Percentiles rank a stretch among this genome's conserved stretches.
These are phyloP conservation scores for Bruguiera parviflora DNA, from an alignment of 345 rosid genomes.

Conservation along the genomic window DNA sequence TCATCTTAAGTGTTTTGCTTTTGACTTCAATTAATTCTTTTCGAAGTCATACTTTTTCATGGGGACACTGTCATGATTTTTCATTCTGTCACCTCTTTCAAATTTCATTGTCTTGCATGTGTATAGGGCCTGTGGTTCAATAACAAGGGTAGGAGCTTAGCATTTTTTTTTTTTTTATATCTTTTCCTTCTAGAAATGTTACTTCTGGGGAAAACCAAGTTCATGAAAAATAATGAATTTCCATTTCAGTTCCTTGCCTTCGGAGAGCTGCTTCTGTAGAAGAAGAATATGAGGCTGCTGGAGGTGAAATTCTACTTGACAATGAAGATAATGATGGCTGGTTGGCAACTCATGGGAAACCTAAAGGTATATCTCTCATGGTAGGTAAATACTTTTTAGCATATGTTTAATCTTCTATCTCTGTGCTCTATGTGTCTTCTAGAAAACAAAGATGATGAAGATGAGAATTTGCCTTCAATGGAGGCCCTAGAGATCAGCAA, in stretches of 20 bases:
- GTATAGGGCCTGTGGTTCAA: background rate
- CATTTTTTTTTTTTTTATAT: background rate
- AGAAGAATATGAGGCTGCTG: slow-evolving; percentile 91
- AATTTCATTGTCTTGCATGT: background rate
- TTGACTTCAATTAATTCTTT: background rate
- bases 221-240: slow-evolving; percentile 6
- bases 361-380: slow-evolving; percentile 51
- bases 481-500: slow-evolving; percentile 64
- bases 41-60: background rate
- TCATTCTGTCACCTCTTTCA: background rate
- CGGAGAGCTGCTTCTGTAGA: slow-evolving; percentile 88
- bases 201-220: background rate
- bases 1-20: background rate
- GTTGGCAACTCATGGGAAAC: slow-evolving; percentile 98
- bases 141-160: background rate
- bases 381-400: slow-evolving; percentile 1
- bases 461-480: slow-evolving; percentile 88
- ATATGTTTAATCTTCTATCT: slow-evolving; percentile 5
- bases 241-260: slow-evolving; percentile 73
- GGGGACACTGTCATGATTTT: background rate
- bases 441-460: slow-evolving; percentile 65
- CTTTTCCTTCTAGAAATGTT: background rate
- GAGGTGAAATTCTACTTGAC: slow-evolving; percentile 92
- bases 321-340: slow-evolving; percentile 96
- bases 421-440: background rate